Conservation (phyloP, 2,329 filamentous ascomycete species). For the Mycogone perniciosa region DNA sequence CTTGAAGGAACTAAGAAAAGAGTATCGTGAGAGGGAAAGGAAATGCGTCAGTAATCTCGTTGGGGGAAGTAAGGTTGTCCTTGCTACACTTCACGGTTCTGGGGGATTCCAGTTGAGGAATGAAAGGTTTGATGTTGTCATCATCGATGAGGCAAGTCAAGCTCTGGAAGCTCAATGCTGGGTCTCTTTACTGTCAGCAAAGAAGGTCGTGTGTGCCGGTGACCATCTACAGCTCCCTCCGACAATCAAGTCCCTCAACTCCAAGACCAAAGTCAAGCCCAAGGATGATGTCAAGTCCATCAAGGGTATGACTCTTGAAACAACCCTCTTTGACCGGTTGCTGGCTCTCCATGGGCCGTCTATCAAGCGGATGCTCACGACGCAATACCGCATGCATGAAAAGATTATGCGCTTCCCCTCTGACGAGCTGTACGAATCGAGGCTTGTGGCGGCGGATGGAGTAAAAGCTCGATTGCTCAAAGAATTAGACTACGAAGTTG, state of each 20-base stretch:
- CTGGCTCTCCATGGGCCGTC: conserved; percentile 70
- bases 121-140: conserved; percentile 83
- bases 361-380: conserved; percentile 93
- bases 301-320: conserved; percentile 63
- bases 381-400: conserved; percentile 97
- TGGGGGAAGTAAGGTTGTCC: conserved; percentile 72
- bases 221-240: conserved; percentile 93
- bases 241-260: conserved; percentile 77
- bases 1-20: conserved; percentile 76
- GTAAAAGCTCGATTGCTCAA: conserved; percentile 71
- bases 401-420: conserved; percentile 94
- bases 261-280: conserved; percentile 37
- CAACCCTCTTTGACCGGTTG: conserved; percentile 88
- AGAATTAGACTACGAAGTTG: conserved; percentile 70
- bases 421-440: conserved; percentile 75
- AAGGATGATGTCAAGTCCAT: conserved; percentile 33
- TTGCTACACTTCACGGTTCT: conserved; percentile 87
- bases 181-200: conserved; percentile 76
- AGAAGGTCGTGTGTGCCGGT: conserved; percentile 83
- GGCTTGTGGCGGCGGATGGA: conserved; percentile 70
- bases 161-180: conserved; percentile 95
- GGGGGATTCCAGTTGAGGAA: conserved; percentile 76
- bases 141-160: conserved; percentile 95
- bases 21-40: conserved; percentile 79
- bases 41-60: conserved; percentile 74